These are phyloP conservation scores for Pinus taeda DNA, from an alignment of 75 land plant genomes.

Conservation along the genomic window DNA sequence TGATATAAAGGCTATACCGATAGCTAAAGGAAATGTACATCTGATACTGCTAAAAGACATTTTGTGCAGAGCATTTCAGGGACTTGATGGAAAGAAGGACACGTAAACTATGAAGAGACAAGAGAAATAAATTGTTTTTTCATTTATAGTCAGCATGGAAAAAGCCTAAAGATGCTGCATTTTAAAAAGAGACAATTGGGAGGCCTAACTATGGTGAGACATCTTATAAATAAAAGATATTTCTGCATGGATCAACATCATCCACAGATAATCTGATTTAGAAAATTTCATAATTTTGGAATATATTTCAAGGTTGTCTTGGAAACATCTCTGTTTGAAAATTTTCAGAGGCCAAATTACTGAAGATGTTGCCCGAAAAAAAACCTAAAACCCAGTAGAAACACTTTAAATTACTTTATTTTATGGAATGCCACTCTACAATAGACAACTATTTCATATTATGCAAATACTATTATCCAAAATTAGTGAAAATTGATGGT, in stretches of 20 bases:
- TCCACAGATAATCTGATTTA: not conserved
- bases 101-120: too few species aligned
- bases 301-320: not conserved
- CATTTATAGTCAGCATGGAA: not conserved
- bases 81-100: too few species aligned
- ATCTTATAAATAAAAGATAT: not conserved
- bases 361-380: not conserved
- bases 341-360: not conserved
- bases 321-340: not conserved
- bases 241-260: not conserved
- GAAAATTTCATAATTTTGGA: not conserved
- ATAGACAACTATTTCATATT: not conserved
- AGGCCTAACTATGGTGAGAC: not conserved
- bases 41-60: too few species aligned
- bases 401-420: not conserved
- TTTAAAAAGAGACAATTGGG: not conserved
- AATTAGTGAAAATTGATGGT: not conserved
- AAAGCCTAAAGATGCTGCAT: not conserved
- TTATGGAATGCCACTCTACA: not conserved
- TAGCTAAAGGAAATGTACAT: not conserved
- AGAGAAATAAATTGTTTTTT: not conserved
- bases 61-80: too few species aligned
- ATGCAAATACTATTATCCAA: not conserved
- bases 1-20: not conserved
- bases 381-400: not conserved